Conservation (phyloP, 768 basidiomycete species). For the Termitomyces sp. region DNA sequence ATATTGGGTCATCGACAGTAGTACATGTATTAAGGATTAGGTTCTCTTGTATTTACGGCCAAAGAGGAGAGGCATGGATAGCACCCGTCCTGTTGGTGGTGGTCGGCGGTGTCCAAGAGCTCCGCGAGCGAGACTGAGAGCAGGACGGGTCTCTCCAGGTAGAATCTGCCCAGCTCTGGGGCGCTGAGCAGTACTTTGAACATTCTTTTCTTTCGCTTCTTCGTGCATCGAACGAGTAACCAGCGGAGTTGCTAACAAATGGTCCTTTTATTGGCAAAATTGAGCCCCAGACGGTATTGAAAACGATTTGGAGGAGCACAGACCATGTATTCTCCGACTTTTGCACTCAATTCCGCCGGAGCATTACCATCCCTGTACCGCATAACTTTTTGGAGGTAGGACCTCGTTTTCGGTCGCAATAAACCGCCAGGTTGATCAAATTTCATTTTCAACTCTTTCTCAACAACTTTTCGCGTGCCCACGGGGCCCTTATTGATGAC, state of each 20-base stretch:
- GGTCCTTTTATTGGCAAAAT: constrained; percentile 45
- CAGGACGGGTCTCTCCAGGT: constrained; percentile 57
- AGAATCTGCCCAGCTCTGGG: constrained; percentile 53
- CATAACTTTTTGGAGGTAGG: constrained; percentile 75
- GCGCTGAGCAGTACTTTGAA: constrained; percentile 28
- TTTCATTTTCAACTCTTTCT: constrained; percentile 43
- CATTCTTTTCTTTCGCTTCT: constrained; percentile 38
- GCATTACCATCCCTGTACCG: constrained; percentile 54
- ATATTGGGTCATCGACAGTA: too few relatives aligned
- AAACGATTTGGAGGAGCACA: constrained; percentile 25
- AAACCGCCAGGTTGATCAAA: constrained; percentile 36
- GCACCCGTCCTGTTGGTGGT: constrained; percentile 21
- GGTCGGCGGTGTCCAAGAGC: constrained; percentile 36
- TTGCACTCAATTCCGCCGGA: constrained; percentile 46
- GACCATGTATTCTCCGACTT: constrained; percentile 67
- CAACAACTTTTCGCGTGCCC: constrained; percentile 45
- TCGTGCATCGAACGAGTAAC: constrained; percentile 45
- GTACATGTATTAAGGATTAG: constrained; percentile 14
- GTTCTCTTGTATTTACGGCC: constrained; percentile 28
- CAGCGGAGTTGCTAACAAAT: constrained; percentile 64
- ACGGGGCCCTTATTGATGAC: constrained; percentile 52
- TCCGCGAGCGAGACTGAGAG: constrained; percentile 55
- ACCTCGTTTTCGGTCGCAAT: constrained; percentile 65
- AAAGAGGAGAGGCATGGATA: constrained; percentile 32
- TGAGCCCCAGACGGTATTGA: neutral